These are phyloP conservation scores for Rachicladosporium sp. DNA, from an alignment of 2,329 filamentous ascomycete genomes.

Conservation along the genomic window DNA sequence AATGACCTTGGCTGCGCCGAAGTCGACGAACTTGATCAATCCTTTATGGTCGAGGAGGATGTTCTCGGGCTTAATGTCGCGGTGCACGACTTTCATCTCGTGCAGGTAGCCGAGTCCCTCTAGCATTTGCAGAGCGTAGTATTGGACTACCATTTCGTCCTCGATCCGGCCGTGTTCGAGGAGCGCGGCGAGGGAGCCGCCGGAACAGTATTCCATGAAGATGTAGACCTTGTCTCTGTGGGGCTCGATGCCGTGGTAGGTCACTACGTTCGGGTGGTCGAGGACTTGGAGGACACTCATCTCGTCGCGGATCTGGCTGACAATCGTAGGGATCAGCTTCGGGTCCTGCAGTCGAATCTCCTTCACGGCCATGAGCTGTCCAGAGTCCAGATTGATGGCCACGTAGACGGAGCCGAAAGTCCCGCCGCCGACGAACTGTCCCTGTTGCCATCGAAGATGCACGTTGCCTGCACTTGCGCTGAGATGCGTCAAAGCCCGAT, in stretches of 20 bases:
- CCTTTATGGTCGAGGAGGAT: conserved; percentile 95
- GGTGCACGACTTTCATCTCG: conserved; percentile 81
- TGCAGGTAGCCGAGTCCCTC: conserved; percentile 92
- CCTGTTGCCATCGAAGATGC: conserved; percentile 93
- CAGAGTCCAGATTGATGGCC: conserved; percentile 91
- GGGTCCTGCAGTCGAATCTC: conserved; percentile 96
- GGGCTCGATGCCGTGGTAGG: conserved; percentile 95
- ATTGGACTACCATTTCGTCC: conserved; percentile 94
- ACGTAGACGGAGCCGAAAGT: conserved; percentile 97
- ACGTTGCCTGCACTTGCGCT: conserved; percentile 92
- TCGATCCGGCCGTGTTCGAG: conserved; percentile 94
- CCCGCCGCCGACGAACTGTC: conserved; percentile 92
- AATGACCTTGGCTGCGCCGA: conserved; percentile 94
- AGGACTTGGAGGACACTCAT: conserved; percentile 93
- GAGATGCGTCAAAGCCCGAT: conserved; percentile 84
- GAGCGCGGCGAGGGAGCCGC: conserved; percentile 77
- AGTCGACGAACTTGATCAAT: conserved; percentile 98
- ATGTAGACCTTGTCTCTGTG: conserved; percentile 99
- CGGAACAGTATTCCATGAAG: conserved; percentile 98
- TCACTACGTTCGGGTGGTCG: conserved; percentile 94
- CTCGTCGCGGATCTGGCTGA: conserved; percentile 87
- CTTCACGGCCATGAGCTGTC: conserved; percentile 95
- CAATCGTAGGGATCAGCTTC: conserved; percentile 87
- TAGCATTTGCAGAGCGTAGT: conserved; percentile 85
- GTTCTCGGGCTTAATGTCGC: conserved; percentile 96